phyloP scores from a whole-genome alignment of 768 basidiomycete species.

The Holtermannia corniformis region DNA sequence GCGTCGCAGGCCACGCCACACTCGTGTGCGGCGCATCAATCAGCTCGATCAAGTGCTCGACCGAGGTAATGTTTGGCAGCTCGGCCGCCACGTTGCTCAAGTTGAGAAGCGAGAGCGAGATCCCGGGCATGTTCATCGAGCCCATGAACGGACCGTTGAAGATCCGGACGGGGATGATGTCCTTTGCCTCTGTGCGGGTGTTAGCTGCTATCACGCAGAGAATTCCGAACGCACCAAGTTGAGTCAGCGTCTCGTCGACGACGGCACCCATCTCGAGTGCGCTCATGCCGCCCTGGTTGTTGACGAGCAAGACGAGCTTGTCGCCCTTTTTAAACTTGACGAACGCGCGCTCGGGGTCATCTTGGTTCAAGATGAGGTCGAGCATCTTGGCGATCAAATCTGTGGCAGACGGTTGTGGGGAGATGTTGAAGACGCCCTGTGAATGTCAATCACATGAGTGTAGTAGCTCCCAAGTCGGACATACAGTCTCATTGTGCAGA shows the following conservation, averaged over 20 bases:
- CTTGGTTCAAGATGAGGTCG: slow-evolving; percentile 56
- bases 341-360: slow-evolving; percentile 59
- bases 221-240: slow-evolving; percentile 45
- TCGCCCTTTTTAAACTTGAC: slow-evolving; percentile 36
- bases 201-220: neutral
- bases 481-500: slow-evolving; percentile 81
- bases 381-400: slow-evolving; percentile 63
- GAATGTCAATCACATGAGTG: neutral
- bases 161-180: slow-evolving; percentile 44
- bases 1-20: slow-evolving; percentile 29
- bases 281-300: slow-evolving; percentile 78
- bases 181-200: slow-evolving; percentile 9
- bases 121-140: slow-evolving; percentile 85
- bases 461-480: slow-evolving; percentile 51
- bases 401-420: slow-evolving; percentile 53
- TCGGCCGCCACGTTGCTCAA: slow-evolving; percentile 39
- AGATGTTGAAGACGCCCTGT: slow-evolving; percentile 36
- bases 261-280: slow-evolving; percentile 70
- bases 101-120: slow-evolving; percentile 68
- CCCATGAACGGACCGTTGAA: slow-evolving; percentile 58
- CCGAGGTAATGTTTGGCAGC: slow-evolving; percentile 6
- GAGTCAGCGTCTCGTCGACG: slow-evolving; percentile 49
- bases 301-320: slow-evolving; percentile 58
- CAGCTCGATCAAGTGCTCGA: slow-evolving; percentile 15
- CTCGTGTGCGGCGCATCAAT: slow-evolving; percentile 34